Conservation (phyloP, 768 basidiomycete genomes). For the Leucosporidium yakuticum region DNA sequence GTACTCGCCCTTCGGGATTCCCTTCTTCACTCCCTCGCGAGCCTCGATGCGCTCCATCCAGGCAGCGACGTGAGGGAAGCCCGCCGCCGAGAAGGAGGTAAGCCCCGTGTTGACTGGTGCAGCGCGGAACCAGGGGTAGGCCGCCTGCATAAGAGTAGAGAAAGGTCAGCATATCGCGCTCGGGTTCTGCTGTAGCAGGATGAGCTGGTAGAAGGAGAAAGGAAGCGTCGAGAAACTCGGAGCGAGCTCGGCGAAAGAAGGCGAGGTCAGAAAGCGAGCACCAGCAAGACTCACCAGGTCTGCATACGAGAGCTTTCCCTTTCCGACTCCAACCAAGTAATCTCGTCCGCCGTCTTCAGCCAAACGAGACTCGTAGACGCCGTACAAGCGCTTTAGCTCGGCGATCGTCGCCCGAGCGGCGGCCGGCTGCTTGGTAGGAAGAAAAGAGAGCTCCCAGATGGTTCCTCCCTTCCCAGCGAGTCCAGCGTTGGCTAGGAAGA, state of each 20-base stretch:
- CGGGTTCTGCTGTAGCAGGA: no score
- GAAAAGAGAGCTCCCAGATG: constrained; percentile 64
- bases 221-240: not conserved
- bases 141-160: constrained; percentile 12
- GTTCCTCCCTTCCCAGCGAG: constrained; percentile 9
- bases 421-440: constrained; percentile 51
- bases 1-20: constrained; percentile 7
- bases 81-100: constrained; percentile 14
- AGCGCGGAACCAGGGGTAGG: constrained; percentile 23
- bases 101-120: constrained; percentile 16
- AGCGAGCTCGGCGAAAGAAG: not conserved
- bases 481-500: constrained; percentile 60
- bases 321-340: constrained; percentile 59
- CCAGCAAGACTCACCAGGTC: constrained; percentile 3
- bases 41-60: constrained; percentile 21
- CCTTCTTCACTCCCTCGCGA: constrained; percentile 13
- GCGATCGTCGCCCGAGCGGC: constrained; percentile 47
- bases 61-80: constrained; percentile 9
- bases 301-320: constrained; percentile 22
- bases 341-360: constrained; percentile 51
- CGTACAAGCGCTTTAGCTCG: constrained; percentile 74
- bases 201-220: no score
- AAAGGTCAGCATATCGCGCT: no score
- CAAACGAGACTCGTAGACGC: constrained; percentile 71
- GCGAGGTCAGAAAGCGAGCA: no score